phyloP scores from a whole-genome alignment of 495 filamentous ascomycete species.

The Xylaria telfairii region DNA sequence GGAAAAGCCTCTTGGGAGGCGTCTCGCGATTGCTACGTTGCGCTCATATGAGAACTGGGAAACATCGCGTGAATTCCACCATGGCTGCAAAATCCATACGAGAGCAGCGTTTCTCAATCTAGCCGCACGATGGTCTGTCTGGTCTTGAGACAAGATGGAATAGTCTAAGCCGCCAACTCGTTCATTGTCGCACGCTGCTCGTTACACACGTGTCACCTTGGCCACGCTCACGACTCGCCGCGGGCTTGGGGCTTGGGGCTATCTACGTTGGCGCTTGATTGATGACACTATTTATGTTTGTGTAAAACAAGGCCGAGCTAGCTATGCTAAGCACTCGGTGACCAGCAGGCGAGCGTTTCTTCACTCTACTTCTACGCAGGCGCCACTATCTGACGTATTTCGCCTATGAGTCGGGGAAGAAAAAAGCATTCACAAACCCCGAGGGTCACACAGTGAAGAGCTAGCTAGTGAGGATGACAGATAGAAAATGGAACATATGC shows the following conservation, averaged over 20 bases:
- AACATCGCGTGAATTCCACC: neutral
- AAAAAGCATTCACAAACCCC: neutral
- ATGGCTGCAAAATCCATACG: neutral
- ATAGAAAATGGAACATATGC: neutral
- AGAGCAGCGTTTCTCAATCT: neutral
- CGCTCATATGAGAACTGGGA: neutral
- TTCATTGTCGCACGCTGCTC: neutral
- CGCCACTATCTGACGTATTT: neutral
- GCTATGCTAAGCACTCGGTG: neutral
- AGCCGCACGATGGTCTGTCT: neutral
- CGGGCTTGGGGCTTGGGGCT: neutral
- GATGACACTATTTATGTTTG: neutral
- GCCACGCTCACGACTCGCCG: neutral
- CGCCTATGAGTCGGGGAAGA: neutral
- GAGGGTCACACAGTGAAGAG: neutral
- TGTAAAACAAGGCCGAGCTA: neutral
- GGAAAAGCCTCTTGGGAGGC: neutral
- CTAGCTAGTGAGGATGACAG: too few relatives aligned
- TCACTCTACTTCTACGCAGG: neutral
- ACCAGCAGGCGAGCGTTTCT: neutral
- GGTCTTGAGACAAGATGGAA: neutral
- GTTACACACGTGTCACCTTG: neutral
- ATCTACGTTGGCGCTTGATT: neutral
- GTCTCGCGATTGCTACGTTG: conserved; percentile 3
- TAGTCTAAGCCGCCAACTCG: neutral